phyloP scores from a whole-genome alignment of 345 rosid genomes.

The Melaleuca quinquenervia region DNA sequence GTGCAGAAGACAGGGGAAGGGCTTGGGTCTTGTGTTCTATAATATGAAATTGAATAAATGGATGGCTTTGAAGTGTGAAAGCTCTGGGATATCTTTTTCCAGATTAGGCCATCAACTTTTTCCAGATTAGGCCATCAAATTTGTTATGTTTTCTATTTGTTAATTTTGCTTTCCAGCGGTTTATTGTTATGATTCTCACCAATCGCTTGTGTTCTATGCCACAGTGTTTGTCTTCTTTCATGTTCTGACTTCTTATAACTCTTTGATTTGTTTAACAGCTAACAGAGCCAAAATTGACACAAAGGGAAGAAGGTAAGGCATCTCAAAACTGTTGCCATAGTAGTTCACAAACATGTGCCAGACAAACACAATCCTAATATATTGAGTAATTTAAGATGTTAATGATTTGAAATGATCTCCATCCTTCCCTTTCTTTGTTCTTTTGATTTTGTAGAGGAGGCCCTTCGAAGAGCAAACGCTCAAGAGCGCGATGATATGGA shows the following conservation, averaged over 20 bases:
- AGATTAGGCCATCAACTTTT: background rate
- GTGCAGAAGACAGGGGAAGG: no score
- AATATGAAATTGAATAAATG: background rate
- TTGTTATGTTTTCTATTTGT: background rate
- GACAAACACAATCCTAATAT: background rate
- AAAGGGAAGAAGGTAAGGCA: conserved; percentile 71
- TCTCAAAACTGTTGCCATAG: background rate
- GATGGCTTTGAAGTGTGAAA: background rate
- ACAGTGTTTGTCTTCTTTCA: conserved; percentile 2
- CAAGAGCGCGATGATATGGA: conserved; percentile 47
- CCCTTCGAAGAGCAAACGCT: conserved; percentile 55
- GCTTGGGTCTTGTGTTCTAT: no score
- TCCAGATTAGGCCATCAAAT: background rate
- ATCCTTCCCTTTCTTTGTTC: background rate
- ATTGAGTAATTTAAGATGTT: background rate
- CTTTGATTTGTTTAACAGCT: conserved; percentile 27
- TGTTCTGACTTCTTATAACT: background rate
- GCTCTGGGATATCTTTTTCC: background rate
- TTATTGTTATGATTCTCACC: background rate
- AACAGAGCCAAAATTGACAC: conserved; percentile 66
- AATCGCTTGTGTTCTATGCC: background rate
- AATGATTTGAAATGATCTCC: background rate
- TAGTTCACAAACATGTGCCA: background rate
- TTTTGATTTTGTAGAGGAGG: conserved; percentile 50
- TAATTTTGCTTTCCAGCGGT: background rate